Conservation (phyloP, 352 stramenopile species). For the Pythium dissotocum region DNA sequence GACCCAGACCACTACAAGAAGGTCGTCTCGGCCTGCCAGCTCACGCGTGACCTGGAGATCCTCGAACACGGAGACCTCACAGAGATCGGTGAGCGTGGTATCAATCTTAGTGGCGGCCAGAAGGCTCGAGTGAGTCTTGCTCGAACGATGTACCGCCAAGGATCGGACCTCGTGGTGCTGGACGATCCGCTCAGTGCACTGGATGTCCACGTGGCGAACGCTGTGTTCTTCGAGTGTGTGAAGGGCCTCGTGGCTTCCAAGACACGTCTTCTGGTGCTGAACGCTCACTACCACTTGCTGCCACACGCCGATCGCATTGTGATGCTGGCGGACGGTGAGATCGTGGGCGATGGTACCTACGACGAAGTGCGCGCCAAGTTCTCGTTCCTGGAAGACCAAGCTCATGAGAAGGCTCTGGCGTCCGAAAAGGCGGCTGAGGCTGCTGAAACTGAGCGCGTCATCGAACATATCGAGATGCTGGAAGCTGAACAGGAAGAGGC, state of each 20-base stretch:
- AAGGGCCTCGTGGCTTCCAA: constrained; percentile 34
- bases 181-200: constrained; percentile 41
- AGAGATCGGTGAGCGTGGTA: constrained; percentile 54
- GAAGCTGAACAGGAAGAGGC: constrained; percentile 25
- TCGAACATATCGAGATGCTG: constrained; percentile 28
- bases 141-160: constrained; percentile 30
- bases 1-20: constrained; percentile 29
- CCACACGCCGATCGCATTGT: constrained; percentile 22
- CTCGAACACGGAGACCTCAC: constrained; percentile 70
- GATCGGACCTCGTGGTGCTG: constrained; percentile 37
- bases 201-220: constrained; percentile 35
- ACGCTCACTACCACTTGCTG: constrained; percentile 48
- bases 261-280: constrained; percentile 68
- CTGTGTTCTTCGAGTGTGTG: constrained; percentile 36
- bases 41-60: constrained; percentile 62
- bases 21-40: constrained; percentile 49
- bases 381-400: constrained; percentile 60
- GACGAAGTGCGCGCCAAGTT: constrained; percentile 30
- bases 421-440: constrained; percentile 60
- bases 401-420: constrained; percentile 51
- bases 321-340: constrained; percentile 47
- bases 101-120: constrained; percentile 41
- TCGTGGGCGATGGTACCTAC: constrained; percentile 40
- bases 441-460: constrained; percentile 41
- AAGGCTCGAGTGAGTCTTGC: constrained; percentile 33